phyloP scores from a whole-genome alignment of 306 rosid genomes.

The Citrullus colocynthis region DNA sequence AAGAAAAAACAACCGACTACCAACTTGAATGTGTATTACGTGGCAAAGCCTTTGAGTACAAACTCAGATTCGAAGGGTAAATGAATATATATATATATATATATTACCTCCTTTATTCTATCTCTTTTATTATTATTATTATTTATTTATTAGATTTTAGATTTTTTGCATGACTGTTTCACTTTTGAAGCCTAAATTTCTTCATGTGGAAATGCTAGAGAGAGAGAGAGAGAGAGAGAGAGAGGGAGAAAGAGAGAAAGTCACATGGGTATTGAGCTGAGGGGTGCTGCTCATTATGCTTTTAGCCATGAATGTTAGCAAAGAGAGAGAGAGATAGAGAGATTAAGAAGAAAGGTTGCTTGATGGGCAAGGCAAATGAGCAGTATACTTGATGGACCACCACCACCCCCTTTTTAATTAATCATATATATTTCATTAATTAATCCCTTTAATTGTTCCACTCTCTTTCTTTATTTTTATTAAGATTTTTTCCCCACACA shows the following conservation, averaged over 20 bases:
- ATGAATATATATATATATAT: neutral
- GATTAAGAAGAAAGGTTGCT: conserved; percentile 43
- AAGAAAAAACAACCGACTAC: neutral
- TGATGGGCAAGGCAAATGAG: conserved; percentile 78
- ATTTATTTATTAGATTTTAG: too few relatives aligned
- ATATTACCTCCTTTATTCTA: too few relatives aligned
- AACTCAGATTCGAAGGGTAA: neutral
- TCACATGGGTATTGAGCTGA: conserved; percentile 14
- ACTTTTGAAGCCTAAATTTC: neutral
- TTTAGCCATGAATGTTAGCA: conserved; percentile 49
- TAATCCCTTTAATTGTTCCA: conserved; percentile 7
- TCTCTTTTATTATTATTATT: too few relatives aligned
- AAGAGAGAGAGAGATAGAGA: conserved; percentile 23
- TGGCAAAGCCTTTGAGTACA: conserved; percentile 1
- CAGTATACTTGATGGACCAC: conserved; percentile 79
- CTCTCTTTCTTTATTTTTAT: neutral
- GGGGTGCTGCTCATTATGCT: conserved; percentile 77
- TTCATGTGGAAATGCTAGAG: neutral
- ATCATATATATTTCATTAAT: neutral
- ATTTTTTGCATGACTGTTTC: neutral
- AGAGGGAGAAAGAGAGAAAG: conserved; percentile 3
- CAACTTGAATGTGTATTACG: neutral
- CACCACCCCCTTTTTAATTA: conserved; percentile 45
- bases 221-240: conserved; percentile 5
- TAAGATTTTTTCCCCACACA: too few relatives aligned